These are phyloP conservation scores for Paspalum notatum DNA, from an alignment of 176 grass and related monocot genomes.

Conservation along the genomic window DNA sequence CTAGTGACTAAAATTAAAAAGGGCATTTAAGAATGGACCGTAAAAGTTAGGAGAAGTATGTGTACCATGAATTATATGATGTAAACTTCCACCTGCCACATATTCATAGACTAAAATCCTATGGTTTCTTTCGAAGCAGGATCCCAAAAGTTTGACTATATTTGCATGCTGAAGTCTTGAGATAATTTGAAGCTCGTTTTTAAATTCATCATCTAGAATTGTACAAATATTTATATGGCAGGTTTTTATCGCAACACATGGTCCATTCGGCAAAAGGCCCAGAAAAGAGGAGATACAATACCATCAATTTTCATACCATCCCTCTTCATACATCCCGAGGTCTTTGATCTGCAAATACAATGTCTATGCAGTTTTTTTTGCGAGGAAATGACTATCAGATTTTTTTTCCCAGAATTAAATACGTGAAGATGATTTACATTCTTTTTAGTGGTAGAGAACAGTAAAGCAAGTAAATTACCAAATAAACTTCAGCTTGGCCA, in stretches of 20 bases:
- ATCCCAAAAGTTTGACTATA: slow-evolving; percentile 21
- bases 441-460: no score
- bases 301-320: no score
- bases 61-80: neutral
- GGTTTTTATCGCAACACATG: neutral
- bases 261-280: neutral
- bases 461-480: neutral
- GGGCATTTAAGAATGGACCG: neutral
- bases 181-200: slow-evolving; percentile 8
- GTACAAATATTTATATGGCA: neutral
- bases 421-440: no score
- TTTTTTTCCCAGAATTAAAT: no score
- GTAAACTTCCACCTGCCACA: neutral
- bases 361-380: no score
- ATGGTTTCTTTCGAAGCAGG: neutral
- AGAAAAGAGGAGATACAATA: neutral
- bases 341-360: no score
- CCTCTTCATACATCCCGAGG: no score
- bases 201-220: neutral
- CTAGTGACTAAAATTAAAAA: neutral
- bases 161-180: slow-evolving; percentile 18
- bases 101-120: slow-evolving; percentile 11
- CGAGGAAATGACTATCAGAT: no score
- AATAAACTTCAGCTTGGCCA: neutral
- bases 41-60: neutral